These are phyloP conservation scores for Sugiyamaella americana DNA, from an alignment of 805 yeast species.

Conservation along the genomic window DNA sequence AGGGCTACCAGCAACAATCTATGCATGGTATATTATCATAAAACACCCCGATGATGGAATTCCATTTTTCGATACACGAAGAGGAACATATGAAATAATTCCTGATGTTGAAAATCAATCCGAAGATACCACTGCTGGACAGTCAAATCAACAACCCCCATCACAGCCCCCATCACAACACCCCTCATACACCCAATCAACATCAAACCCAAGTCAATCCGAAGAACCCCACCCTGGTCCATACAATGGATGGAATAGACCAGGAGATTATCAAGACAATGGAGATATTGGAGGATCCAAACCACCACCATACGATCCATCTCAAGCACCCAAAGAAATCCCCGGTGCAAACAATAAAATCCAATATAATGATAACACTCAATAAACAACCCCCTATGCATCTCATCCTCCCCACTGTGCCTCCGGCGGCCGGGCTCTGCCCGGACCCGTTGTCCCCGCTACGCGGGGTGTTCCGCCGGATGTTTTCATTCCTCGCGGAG, in stretches of 20 bases:
- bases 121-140: slow-evolving; percentile 1
- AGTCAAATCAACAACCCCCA: neutral
- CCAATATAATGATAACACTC: slow-evolving; percentile 16
- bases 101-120: slow-evolving; percentile 14
- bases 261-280: neutral
- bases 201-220: neutral
- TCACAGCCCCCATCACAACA: slow-evolving; percentile 1
- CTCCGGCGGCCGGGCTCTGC: neutral
- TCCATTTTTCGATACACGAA: slow-evolving; percentile 15
- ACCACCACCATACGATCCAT: slow-evolving; percentile 12
- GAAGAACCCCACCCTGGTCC: neutral
- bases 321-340: slow-evolving; percentile 1
- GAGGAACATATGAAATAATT: slow-evolving; percentile 13
- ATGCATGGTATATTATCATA: slow-evolving; percentile 53
- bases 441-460: neutral
- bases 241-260: neutral
- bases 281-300: neutral
- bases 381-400: no score
- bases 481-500: no score
- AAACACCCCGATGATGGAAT: slow-evolving; percentile 27
- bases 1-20: slow-evolving; percentile 62
- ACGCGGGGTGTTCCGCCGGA: no score
- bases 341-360: slow-evolving; percentile 20
- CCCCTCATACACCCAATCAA: neutral
- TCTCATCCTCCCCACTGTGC: no score